Percentiles rank a stretch among this genome's conserved stretches.
These are phyloP conservation scores for Vinca major DNA, from an alignment of 305 asterid species.

Conservation along the genomic window DNA sequence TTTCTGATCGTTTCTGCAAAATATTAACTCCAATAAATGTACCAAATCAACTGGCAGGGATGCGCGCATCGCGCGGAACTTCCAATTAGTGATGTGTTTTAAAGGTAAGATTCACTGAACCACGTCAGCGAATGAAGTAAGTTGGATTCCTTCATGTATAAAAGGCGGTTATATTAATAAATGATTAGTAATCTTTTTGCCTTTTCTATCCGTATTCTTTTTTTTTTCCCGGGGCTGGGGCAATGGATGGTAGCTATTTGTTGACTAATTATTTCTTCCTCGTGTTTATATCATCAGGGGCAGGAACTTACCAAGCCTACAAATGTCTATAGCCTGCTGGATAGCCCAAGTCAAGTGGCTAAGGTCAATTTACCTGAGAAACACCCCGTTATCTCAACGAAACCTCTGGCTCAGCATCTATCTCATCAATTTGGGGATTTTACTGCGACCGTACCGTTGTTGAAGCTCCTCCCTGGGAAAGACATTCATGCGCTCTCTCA, in stretches of 20 bases:
- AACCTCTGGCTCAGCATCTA: constrained; percentile 31
- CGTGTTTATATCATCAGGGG: constrained; percentile 40
- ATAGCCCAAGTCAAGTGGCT: constrained; percentile 23
- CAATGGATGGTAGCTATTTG: neutral
- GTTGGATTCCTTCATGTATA: too few relatives aligned
- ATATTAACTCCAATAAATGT: too few relatives aligned
- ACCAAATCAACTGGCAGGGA: too few relatives aligned
- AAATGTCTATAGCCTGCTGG: constrained; percentile 45
- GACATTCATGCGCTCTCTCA: constrained; percentile 42
- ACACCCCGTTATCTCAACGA: constrained; percentile 22
- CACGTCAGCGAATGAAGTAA: too few relatives aligned
- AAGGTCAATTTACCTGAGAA: constrained; percentile 21
- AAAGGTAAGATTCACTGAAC: too few relatives aligned
- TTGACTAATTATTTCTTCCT: constrained; percentile 2
- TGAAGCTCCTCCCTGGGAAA: constrained; percentile 23
- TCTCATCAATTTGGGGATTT: constrained; percentile 14
- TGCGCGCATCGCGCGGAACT: too few relatives aligned
- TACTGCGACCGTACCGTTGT: constrained; percentile 18
- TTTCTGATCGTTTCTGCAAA: too few relatives aligned
- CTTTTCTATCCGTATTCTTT: too few relatives aligned
- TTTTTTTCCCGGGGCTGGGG: too few relatives aligned
- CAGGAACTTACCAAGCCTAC: constrained; percentile 40
- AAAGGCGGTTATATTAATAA: too few relatives aligned
- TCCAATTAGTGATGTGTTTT: too few relatives aligned
- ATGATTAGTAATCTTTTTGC: too few relatives aligned